Percentiles rank a stretch among this genome's conserved stretches.
These are phyloP conservation scores for Penicillium sp. DNA, from an alignment of 2,329 filamentous ascomycete species.

Conservation along the genomic window DNA sequence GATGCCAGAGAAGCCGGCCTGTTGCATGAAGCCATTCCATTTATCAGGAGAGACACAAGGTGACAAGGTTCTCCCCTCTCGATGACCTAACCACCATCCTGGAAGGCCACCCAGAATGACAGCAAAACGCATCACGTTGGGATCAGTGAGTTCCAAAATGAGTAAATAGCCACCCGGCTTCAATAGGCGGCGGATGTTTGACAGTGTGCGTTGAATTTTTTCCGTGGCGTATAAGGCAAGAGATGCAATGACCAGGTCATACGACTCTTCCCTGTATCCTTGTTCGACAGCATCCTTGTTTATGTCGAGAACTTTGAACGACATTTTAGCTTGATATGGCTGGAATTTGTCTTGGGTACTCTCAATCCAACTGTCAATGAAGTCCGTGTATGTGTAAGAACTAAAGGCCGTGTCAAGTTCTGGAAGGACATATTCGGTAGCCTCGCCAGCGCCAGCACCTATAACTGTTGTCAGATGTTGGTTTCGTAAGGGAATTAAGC, in stretches of 20 bases:
- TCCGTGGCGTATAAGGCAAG: conserved; percentile 32
- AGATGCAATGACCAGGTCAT: conserved; percentile 44
- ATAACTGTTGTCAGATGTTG: neutral
- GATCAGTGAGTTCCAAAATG: conserved; percentile 42
- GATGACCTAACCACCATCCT: conserved; percentile 39
- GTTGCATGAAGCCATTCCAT: conserved; percentile 37
- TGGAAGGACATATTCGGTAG: conserved; percentile 12
- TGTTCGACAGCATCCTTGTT: conserved; percentile 36
- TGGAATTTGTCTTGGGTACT: conserved; percentile 34
- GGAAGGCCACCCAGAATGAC: conserved; percentile 35
- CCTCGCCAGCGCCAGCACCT: conserved; percentile 21
- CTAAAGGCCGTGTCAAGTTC: conserved; percentile 27
- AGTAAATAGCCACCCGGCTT: conserved; percentile 53
- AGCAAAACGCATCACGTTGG: conserved; percentile 23
- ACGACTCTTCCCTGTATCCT: conserved; percentile 34
- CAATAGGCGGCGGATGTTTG: conserved; percentile 41
- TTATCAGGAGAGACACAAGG: conserved; percentile 29
- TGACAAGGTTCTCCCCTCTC: conserved; percentile 26
- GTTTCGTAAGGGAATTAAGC: neutral
- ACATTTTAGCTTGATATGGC: conserved; percentile 29
- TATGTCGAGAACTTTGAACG: conserved; percentile 40
- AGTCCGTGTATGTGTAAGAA: conserved; percentile 52
- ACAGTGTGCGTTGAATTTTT: conserved; percentile 24
- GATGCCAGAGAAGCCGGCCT: conserved; percentile 37
- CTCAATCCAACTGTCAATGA: conserved; percentile 46